Conservation (phyloP, 495 filamentous ascomycete species). For the Physcia stellaris region DNA sequence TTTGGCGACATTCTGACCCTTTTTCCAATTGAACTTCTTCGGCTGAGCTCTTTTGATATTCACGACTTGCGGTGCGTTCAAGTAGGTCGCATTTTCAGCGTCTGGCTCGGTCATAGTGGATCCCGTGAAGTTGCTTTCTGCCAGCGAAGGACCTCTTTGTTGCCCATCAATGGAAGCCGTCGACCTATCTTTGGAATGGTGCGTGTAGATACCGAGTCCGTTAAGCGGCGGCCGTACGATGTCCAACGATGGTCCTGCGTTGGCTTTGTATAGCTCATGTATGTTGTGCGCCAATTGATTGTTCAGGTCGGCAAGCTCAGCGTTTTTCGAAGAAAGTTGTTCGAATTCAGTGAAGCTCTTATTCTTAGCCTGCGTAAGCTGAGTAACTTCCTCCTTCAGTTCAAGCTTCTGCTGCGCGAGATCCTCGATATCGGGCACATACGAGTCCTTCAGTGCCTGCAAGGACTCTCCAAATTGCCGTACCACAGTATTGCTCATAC, state of each 20-base stretch:
- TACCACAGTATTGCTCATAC: slow-evolving; percentile 71
- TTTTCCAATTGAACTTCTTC: slow-evolving; percentile 98
- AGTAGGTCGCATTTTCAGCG: slow-evolving; percentile 49
- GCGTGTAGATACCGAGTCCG: slow-evolving; percentile 76
- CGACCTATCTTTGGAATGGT: slow-evolving; percentile 55
- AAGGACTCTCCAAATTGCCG: slow-evolving; percentile 81
- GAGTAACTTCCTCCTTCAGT: slow-evolving; percentile 66
- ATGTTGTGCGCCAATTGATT: slow-evolving; percentile 89
- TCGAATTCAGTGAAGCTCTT: slow-evolving; percentile 91
- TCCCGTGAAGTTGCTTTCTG: slow-evolving; percentile 35
- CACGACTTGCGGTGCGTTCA: slow-evolving; percentile 73
- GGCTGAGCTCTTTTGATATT: slow-evolving; percentile 84
- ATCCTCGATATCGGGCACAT: slow-evolving; percentile 66
- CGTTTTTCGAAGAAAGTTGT: slow-evolving; percentile 83
- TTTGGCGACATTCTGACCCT: slow-evolving; percentile 83
- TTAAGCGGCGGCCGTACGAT: slow-evolving; percentile 39
- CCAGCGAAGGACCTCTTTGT: slow-evolving; percentile 32
- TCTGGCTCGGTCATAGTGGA: slow-evolving; percentile 49
- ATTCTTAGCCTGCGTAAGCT: slow-evolving; percentile 68
- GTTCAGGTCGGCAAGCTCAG: slow-evolving; percentile 84
- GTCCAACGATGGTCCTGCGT: slow-evolving; percentile 42
- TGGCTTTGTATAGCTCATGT: slow-evolving; percentile 79
- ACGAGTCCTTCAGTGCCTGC: slow-evolving; percentile 69
- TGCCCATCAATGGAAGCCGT: slow-evolving; percentile 46
- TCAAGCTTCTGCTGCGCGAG: slow-evolving; percentile 72